phyloP scores from a whole-genome alignment of 2,329 filamentous ascomycete species.

The Macrophomina pseudophaseolina region DNA sequence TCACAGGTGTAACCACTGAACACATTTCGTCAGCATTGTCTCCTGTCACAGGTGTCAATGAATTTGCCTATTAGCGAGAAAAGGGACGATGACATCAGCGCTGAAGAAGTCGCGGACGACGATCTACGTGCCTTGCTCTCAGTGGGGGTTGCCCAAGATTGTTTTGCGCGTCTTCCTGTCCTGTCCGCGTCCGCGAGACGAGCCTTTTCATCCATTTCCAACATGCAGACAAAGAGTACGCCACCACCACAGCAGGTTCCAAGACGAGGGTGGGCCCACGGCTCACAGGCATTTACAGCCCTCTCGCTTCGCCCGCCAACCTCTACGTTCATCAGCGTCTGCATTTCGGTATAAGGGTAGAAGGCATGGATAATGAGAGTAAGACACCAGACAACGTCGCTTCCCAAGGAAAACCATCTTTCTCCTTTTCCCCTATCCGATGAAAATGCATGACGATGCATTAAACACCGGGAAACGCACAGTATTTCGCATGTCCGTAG shows the following conservation, averaged over 20 bases:
- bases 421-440: constrained; percentile 18
- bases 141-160: not conserved
- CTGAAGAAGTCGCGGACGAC: not conserved
- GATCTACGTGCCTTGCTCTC: not conserved
- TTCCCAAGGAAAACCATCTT: not conserved
- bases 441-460: constrained; percentile 4
- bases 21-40: not conserved
- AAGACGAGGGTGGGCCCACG: too few species aligned
- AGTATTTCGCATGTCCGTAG: not conserved
- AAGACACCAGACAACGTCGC: not conserved
- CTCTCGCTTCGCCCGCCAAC: too few species aligned
- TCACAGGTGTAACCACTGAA: not conserved
- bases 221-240: too few species aligned
- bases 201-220: too few species aligned
- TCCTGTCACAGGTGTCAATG: not conserved
- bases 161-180: not conserved
- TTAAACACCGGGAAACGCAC: not conserved
- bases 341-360: not conserved
- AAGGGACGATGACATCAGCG: not conserved
- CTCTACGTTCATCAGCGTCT: too few species aligned
- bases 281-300: too few species aligned
- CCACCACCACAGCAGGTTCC: too few species aligned
- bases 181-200: not conserved
- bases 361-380: not conserved
- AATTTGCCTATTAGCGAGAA: not conserved